Evolutionary conservation across 768 basidiomycete species (phyloP).

Genomic region (Leccinum uliginosum): DNA sequence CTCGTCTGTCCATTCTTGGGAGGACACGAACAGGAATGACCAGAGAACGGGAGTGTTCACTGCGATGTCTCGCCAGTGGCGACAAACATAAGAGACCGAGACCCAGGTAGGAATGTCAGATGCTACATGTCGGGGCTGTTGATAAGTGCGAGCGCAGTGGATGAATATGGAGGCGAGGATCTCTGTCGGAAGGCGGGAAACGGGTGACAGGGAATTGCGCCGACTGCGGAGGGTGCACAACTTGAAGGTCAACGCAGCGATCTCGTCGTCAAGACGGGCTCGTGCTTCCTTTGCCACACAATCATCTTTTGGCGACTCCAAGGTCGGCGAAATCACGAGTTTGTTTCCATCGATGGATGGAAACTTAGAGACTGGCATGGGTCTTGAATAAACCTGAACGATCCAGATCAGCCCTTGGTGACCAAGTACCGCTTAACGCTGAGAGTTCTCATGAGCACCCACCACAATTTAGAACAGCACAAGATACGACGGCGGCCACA

Average conservation of each 20-base stretch:
- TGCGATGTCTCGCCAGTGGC: constrained; percentile 42
- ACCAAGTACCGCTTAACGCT: not conserved
- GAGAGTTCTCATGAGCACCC: not conserved
- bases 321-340: not conserved
- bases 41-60: constrained; percentile 40
- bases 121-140: not conserved
- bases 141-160: constrained; percentile 1
- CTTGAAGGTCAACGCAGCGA: constrained; percentile 7
- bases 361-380: not conserved
- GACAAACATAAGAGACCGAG: constrained; percentile 22
- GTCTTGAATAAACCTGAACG: not conserved
- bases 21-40: constrained; percentile 32
- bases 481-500: not conserved
- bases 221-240: constrained; percentile 15
- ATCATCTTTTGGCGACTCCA: not conserved
- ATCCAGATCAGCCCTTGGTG: not conserved
- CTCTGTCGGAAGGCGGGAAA: constrained; percentile 21
- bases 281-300: not conserved
- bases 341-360: not conserved
- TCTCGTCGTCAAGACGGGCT: constrained; percentile 18
- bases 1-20: constrained; percentile 36
- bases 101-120: constrained; percentile 19
- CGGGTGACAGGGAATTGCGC: constrained; percentile 14
- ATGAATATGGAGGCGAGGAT: constrained; percentile 22
- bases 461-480: constrained; percentile 1